Evolutionary conservation across 2,329 filamentous ascomycete species (phyloP), one percentile per base, ranked within the genome.

Genomic region (Monosporascus cannonballus): DNA sequence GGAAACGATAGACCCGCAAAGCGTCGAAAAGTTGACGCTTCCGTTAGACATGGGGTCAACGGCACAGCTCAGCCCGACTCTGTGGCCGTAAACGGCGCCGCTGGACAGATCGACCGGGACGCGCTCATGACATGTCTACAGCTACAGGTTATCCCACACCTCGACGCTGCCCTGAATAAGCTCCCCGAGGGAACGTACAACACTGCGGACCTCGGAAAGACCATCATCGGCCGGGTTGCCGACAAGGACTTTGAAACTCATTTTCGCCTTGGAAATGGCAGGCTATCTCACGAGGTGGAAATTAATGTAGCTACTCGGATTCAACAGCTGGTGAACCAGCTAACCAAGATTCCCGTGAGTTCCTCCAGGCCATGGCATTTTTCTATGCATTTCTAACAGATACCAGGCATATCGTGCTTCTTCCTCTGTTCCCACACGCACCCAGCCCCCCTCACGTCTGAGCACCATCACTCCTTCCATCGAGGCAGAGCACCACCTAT

Each of bases 131-230:
- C 37, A 36, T 66, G 63, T 47, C 48, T 66, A 6, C 55, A 62
- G n/a, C 20, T 6, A 2, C 64, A 66, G 48, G 60, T 66, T 15
- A 64, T 65, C 17, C 64, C 64, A 4, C 59, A 66, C 30, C 52
- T 66, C 6, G 64, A 65, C n/a, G 54, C 51, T 2, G 62, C 56
- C 1, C 50, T 59, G 1, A 42, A 46, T 17, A 41, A 41, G n/a
- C 52, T 66, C 0, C 41, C 59, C 22, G 15, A 49, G 17, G 50
- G 48, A 3, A 11, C 57, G 3, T 65, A 59, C 52, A 56, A 66
- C 44, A 46, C 61, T 3, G 57, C 61, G 27, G 56, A 48, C 30
- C 56, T 66, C 4, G 63, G 62, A 3, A 55, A 50, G 14, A 56
- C 30, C 25, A 54, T 65, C 6, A 59, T 61, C 14, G 49, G 56